Percentiles rank a stretch among this genome's conserved stretches.
Conservation (phyloP, 202 grass and related monocot species). For the Schoenoplectus tabernaemontani region DNA sequence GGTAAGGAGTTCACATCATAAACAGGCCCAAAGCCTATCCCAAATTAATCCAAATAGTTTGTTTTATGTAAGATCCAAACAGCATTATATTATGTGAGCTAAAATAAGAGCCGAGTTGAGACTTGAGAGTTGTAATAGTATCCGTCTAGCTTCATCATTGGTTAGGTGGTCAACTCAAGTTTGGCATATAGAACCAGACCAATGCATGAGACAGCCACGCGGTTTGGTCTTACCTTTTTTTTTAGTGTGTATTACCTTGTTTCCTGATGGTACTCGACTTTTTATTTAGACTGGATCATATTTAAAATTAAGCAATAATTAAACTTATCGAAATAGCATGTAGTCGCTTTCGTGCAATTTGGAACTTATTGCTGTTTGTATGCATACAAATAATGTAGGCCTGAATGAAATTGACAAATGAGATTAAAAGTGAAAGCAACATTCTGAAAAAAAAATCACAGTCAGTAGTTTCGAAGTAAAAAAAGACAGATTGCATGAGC, state of each 20-base stretch:
- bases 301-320: neutral
- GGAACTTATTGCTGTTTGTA: neutral
- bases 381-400: neutral
- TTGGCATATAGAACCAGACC: slow-evolving; percentile 4
- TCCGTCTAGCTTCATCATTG: neutral
- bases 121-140: neutral
- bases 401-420: neutral
- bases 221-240: neutral
- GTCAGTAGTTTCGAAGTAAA: no score
- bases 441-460: no score
- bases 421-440: neutral
- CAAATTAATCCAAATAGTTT: neutral
- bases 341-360: neutral
- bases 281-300: neutral
- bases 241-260: neutral
- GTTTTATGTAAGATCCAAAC: no score
- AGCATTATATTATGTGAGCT: no score
- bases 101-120: neutral
- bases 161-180: slow-evolving; percentile 30
- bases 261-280: neutral
- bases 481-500: no score
- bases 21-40: neutral
- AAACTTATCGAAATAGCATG: neutral
- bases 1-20: neutral
- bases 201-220: neutral